Base-by-base conservation (phyloP, 1,284 basidiomycete species). In the Lignosus rhinocerotis region DNA sequence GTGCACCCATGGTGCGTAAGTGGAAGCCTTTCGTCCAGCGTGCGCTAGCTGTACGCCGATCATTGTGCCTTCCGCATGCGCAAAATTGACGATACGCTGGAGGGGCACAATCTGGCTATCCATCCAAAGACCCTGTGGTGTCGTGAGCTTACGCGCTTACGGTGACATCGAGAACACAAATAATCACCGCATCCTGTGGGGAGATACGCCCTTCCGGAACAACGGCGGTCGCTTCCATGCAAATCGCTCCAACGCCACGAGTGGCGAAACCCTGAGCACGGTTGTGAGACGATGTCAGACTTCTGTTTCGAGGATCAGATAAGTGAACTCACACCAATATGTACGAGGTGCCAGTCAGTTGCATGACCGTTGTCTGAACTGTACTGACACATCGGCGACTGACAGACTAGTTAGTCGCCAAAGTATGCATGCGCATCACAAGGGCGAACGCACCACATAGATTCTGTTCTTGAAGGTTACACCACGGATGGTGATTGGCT, bases 11-110 rank as follows among this genome's bases (percentile, higher is more conserved):
- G 87, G 85, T 1, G 83, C 78, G 11, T 76, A 64, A 0, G 77
- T 80, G 9, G 81, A 82, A 0, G 86, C 86, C 73, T 94, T 94
- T 30, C 92, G 76, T 0, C 92, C 92, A 0, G 90, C 90, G 67
- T 94, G 93, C 0, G 84, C 85, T 14, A 96, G 80, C 72, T 96
- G 93, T 51, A 96, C 83, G 8, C 85, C 93, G 19, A 94, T 84
- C 61, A 83, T 81, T 59, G 85, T 77, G 53, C 82, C 80, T 64
- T 92, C 85, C 1, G 85, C 80, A 70, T 94, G 91, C 21, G 88
- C 85, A 58, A 91, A 92, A 43, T 88, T 82, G 61, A 92, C 87
- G 59, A 95, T 82, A 36, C 85, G 78, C 67, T 86, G 82, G 54
- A 92, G 78, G 0, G 85, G 80, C 3, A 76, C 79, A 46, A 89